A percentile compares a stretch with the other conserved stretches of the same genome.
Evolutionary conservation across 2,329 filamentous ascomycete species (phyloP).

Genomic region (Exophiala sp.): DNA sequence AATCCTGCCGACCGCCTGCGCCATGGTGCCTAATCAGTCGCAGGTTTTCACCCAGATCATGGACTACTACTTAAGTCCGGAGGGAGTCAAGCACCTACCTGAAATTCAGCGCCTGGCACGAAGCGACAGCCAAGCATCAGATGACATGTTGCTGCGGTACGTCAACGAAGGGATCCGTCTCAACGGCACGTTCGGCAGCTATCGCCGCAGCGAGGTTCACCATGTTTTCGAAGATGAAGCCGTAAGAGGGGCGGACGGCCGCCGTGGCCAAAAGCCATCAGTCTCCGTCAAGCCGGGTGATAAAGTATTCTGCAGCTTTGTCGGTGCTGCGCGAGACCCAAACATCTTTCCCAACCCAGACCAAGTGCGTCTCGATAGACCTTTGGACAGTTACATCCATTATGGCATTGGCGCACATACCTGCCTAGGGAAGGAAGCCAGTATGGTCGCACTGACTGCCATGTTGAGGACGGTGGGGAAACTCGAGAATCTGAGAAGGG

Average conservation of each 20-base stretch:
- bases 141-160: constrained; percentile 62
- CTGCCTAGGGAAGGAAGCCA: constrained; percentile 57
- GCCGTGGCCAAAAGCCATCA: too few relatives aligned
- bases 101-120: constrained; percentile 57
- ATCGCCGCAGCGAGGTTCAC: constrained; percentile 49
- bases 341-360: constrained; percentile 56
- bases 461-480: constrained; percentile 63
- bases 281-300: constrained; percentile 52
- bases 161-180: constrained; percentile 66
- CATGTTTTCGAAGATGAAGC: constrained; percentile 47
- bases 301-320: constrained; percentile 59
- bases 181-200: constrained; percentile 56
- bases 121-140: constrained; percentile 50
- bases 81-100: constrained; percentile 51
- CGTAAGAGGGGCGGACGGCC: too few relatives aligned
- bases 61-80: constrained; percentile 62
- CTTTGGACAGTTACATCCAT: constrained; percentile 59
- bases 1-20: constrained; percentile 60
- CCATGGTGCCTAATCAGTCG: constrained; percentile 65
- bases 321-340: constrained; percentile 52
- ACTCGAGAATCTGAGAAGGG: constrained; percentile 55
- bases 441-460: constrained; percentile 57
- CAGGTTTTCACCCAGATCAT: constrained; percentile 66
- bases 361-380: constrained; percentile 57
- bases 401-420: constrained; percentile 59